Evolutionary conservation across 768 basidiomycete genomes (phyloP).

Genomic region (Mycena rosella): DNA sequence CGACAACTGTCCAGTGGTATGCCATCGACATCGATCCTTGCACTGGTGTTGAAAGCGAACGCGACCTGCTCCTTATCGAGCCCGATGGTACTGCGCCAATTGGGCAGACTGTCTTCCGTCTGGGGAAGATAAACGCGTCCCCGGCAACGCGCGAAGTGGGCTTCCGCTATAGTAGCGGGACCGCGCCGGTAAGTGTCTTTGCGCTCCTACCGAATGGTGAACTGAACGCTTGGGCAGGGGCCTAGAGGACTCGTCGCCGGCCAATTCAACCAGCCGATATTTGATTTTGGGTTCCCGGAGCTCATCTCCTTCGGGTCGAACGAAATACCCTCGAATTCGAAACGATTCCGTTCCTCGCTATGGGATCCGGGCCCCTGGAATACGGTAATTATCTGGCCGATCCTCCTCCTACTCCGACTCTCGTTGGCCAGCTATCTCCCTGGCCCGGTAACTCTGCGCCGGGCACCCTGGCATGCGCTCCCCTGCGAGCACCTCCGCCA

Average conservation of each 20-base stretch:
- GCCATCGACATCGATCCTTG: constrained; percentile 40
- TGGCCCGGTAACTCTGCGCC: constrained; percentile 28
- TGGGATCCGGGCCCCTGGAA: constrained; percentile 36
- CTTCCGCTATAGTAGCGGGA: constrained; percentile 17
- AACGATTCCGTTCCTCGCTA: constrained; percentile 31
- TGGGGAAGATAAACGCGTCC: constrained; percentile 19
- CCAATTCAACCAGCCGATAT: constrained; percentile 33
- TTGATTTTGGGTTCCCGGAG: constrained; percentile 37
- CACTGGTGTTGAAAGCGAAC: constrained; percentile 35
- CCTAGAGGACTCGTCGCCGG: constrained; percentile 31
- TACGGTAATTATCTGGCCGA: constrained; percentile 32
- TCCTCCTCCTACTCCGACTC: constrained; percentile 24
- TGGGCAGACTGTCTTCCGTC: constrained; percentile 20
- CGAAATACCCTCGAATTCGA: constrained; percentile 32
- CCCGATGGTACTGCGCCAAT: background rate
- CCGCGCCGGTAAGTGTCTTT: too few species aligned
- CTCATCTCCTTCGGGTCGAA: constrained; percentile 28
- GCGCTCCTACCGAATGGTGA: too few species aligned
- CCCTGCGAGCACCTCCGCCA: too few species aligned
- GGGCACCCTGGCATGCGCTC: background rate
- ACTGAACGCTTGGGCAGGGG: too few species aligned
- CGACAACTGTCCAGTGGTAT: constrained; percentile 31
- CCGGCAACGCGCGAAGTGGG: constrained; percentile 38
- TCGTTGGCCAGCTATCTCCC: constrained; percentile 37
- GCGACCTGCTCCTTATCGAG: constrained; percentile 10